phyloP scores from a whole-genome alignment of 2,329 filamentous ascomycete genomes.

The Beauveria sp. region DNA sequence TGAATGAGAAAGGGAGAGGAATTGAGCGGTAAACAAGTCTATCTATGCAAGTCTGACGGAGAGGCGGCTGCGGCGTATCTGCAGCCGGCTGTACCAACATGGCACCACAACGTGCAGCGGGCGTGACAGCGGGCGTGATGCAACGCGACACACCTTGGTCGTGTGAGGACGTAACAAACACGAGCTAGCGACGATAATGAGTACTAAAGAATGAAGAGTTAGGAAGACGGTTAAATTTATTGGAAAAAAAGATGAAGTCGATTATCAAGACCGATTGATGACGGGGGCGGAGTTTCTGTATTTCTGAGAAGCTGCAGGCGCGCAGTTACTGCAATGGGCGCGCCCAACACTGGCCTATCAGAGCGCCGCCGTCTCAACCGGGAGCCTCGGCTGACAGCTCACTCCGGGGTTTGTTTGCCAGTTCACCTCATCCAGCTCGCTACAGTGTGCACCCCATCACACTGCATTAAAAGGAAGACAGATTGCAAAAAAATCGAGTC shows the following conservation, averaged over 20 bases:
- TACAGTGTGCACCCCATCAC: neutral
- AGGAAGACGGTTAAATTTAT: no score
- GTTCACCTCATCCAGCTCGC: neutral
- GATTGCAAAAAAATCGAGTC: neutral
- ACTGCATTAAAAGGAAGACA: neutral
- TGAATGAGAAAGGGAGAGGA: neutral
- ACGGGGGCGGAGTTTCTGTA: no score
- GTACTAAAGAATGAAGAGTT: no score
- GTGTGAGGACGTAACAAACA: neutral
- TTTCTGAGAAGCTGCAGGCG: neutral
- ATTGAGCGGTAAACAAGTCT: neutral
- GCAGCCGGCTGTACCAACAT: neutral
- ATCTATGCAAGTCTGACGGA: neutral
- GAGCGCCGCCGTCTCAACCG: neutral
- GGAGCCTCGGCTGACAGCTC: neutral
- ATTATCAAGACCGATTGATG: no score
- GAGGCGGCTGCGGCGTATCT: neutral
- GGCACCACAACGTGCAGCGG: neutral
- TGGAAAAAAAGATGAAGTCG: no score
- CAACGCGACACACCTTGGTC: neutral
- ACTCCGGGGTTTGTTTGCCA: neutral
- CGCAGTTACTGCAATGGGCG: neutral
- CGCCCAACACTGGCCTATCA: neutral
- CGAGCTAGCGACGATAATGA: no score
- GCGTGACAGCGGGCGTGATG: neutral